Base-by-base conservation (phyloP, 2,329 filamentous ascomycete species). In the Chaetomium sp. region DNA sequence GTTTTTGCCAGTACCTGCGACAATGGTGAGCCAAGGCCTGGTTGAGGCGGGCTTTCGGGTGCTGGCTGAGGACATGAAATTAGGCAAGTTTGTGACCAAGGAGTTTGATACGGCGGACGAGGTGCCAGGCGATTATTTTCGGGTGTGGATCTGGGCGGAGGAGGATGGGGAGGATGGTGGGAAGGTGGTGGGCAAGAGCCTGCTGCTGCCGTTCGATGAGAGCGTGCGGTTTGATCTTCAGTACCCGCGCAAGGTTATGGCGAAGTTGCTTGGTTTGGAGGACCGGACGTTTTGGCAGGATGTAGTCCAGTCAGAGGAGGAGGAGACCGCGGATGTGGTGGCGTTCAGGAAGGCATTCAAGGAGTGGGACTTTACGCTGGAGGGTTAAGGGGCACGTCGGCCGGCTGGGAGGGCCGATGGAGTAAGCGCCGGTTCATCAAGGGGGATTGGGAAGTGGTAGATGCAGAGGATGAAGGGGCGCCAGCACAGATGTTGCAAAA, bases 21-120 rank as follows among this genome's bases (percentile, higher is more conserved):
- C 87, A 8, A 74, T 89, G 45, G 80, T 96, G 50, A 74, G 73
- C 19, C 83, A 84, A 47, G 88, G 88, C 0, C 76, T 95, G 1
- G 88, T 95, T 0, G 90, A 96, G 69, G 89, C 88, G 0, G 92
- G 86, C 0, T 96, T 99, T 74, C 86, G 86, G 52, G 88, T 95
- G 1, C 85, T 96, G 67, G 91, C 90, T 0, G 88, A 95, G 68
- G 95, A 95, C 63, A 68, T 76, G 47, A 70, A 75, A 54, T 79
- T 81, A 54, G 81, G 82, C 0, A 63, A 72, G 40, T 79, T 86
- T 50, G 67, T 73, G 49, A 70, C 69, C 38, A 72, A 72, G 7
- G 77, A 80, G 45, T 72, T 82, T 12, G 74, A 73, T 0, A 73
- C 79, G n/a, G 75, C 75, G 38, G 70, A 78, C 46, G 74, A 79